These are phyloP conservation scores for Candida sonorensis DNA, from an alignment of 805 yeast genomes.

Conservation along the genomic window DNA sequence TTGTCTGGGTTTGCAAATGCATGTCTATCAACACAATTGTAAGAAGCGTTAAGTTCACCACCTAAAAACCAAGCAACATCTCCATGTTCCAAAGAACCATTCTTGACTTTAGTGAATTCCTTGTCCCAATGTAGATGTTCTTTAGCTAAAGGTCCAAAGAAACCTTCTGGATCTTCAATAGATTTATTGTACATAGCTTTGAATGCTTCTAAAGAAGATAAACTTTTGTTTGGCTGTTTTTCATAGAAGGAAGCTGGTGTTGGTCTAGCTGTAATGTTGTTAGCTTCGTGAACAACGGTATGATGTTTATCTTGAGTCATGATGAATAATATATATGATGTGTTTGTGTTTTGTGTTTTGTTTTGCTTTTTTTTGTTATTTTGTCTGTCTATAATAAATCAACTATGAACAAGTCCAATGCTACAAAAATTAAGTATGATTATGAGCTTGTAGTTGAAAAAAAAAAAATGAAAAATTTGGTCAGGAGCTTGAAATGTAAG, in stretches of 20 bases:
- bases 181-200: slow-evolving; percentile 63
- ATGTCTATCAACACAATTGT: slow-evolving; percentile 78
- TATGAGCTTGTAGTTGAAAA: no score
- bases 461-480: no score
- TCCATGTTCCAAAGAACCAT: slow-evolving; percentile 65
- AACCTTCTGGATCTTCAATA: slow-evolving; percentile 68
- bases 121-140: slow-evolving; percentile 74
- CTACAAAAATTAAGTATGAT: no score
- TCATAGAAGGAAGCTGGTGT: slow-evolving; percentile 50
- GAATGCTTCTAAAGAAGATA: slow-evolving; percentile 63
- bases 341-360: not conserved
- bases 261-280: slow-evolving; percentile 38
- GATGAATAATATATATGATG: no score
- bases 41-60: slow-evolving; percentile 84
- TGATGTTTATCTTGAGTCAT: slow-evolving; percentile 28
- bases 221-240: slow-evolving; percentile 54
- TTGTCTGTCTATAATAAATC: not conserved
- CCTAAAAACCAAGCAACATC: slow-evolving; percentile 91
- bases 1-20: slow-evolving; percentile 66
- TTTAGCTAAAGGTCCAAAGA: slow-evolving; percentile 73
- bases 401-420: no score
- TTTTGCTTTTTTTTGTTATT: not conserved
- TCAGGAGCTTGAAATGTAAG: no score
- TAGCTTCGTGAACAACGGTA: slow-evolving; percentile 56
- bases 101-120: slow-evolving; percentile 57